phyloP scores from a whole-genome alignment of 805 yeast species.

The Pichia californica region DNA sequence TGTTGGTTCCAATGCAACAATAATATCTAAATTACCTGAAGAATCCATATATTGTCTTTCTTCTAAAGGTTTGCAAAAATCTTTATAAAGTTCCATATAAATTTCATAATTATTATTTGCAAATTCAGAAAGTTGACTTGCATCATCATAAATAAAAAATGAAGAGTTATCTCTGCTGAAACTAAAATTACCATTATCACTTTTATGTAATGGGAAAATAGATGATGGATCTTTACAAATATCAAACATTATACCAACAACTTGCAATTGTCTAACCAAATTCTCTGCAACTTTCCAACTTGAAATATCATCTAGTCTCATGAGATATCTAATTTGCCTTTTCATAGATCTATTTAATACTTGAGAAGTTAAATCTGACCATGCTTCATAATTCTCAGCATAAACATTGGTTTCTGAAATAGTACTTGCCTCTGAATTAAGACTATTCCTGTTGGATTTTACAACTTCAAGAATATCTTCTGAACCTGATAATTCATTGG shows the following conservation, averaged over 20 bases:
- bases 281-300: slow-evolving; percentile 51
- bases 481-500: no score
- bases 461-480: no score
- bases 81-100: slow-evolving; percentile 10
- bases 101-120: slow-evolving; percentile 32
- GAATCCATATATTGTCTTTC: slow-evolving; percentile 1
- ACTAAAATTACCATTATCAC: slow-evolving; percentile 28
- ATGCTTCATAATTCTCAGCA: background rate
- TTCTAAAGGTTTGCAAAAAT: slow-evolving; percentile 27
- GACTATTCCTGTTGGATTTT: no score
- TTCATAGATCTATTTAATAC: background rate
- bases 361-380: background rate
- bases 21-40: slow-evolving; percentile 33
- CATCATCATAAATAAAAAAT: slow-evolving; percentile 39
- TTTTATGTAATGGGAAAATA: background rate
- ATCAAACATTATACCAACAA: slow-evolving; percentile 55
- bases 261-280: slow-evolving; percentile 49
- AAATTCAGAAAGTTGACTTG: slow-evolving; percentile 28
- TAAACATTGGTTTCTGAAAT: background rate
- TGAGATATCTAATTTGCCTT: slow-evolving; percentile 19
- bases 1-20: slow-evolving; percentile 28
- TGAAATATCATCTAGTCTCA: slow-evolving; percentile 34
- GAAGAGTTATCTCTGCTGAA: slow-evolving; percentile 29
- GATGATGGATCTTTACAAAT: slow-evolving; percentile 33
- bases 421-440: no score